A percentile compares a stretch with the other conserved stretches of the same genome.
phyloP scores from a whole-genome alignment of 305 asterid species.

The Solanum hybrid region DNA sequence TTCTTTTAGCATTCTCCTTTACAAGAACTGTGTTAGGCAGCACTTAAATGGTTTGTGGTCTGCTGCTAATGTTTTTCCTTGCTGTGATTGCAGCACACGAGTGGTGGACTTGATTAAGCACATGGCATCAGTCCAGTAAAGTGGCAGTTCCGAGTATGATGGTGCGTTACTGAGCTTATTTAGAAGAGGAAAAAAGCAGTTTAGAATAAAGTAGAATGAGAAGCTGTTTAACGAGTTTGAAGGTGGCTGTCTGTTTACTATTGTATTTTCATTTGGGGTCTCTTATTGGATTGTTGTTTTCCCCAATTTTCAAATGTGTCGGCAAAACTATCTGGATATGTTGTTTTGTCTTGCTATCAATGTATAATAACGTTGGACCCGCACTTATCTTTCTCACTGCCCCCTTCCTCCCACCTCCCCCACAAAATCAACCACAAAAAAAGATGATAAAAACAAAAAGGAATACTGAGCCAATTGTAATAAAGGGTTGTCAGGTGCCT shows the following conservation, averaged over 20 bases:
- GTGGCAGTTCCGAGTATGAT: neutral
- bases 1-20: neutral
- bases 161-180: neutral
- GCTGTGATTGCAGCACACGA: slow-evolving; percentile 41
- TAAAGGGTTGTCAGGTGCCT: neutral
- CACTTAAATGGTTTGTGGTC: neutral
- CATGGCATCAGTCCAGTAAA: slow-evolving; percentile 39
- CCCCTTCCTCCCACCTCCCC: neutral
- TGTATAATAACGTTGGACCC: neutral
- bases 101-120: slow-evolving; percentile 66
- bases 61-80: neutral
- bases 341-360: neutral
- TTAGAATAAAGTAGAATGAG: neutral
- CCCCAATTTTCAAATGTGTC: neutral
- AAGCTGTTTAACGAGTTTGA: neutral
- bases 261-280: neutral
- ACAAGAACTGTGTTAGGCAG: neutral
- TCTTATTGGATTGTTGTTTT: neutral
- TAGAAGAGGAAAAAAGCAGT: neutral
- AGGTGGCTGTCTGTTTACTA: neutral
- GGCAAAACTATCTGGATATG: neutral
- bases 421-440: neutral
- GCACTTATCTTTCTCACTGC: neutral
- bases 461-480: neutral
- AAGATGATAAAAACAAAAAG: neutral